Base-by-base conservation (phyloP, 176 grass and related monocot species). In the Triticum urartu region DNA sequence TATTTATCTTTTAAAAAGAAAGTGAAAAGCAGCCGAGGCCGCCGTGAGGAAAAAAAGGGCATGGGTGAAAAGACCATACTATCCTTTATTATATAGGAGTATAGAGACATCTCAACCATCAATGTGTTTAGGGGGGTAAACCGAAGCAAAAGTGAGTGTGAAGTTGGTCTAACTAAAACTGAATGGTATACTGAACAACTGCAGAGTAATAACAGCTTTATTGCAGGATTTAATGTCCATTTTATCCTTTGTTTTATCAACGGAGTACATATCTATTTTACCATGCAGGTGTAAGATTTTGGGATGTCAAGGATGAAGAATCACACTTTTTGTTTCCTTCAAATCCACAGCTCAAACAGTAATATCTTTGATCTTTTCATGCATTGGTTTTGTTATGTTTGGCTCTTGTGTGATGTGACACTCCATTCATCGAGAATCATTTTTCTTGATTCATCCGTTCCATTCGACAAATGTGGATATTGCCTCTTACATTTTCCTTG, bases 301-400 rank as follows among this genome's bases (percentile, higher is more conserved):
- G 97, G 97, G 87, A 88, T 98, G 89, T 98, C 94, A 80, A 94
- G 97, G 79, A 91, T 95, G 84, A 95, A 94, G 83, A 92, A 95
- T 88, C 75, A 95, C 77, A 98, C 97, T 32, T 98, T 95, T 95
- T 66, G 87, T 95, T 54, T 98, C 93, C 45, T 94, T 92, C 2
- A 98, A 95, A 40, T 94, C 97, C 91, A 94, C 91, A 86, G 92
- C 93, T 75, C 90, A 93, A 92, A 98, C 94, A 24, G 92, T 95
- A 92, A 92, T 83, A 82, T 66, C 42, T 72, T 61, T 86, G 33
- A 17, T 66, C 60, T 36, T 72, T 77, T 78, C 68, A 60, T 77
- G 35, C 24, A 38, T 71, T 50, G 54, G 3, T 75, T 75, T 26
- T 45, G 62, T 58, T 79, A 64, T 38, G 56, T 54, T 28, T 11